Percentiles rank a stretch among this genome's conserved stretches.
Evolutionary conservation across 139 green algal genomes (phyloP).

Genomic region (Dunaliella primolecta): DNA sequence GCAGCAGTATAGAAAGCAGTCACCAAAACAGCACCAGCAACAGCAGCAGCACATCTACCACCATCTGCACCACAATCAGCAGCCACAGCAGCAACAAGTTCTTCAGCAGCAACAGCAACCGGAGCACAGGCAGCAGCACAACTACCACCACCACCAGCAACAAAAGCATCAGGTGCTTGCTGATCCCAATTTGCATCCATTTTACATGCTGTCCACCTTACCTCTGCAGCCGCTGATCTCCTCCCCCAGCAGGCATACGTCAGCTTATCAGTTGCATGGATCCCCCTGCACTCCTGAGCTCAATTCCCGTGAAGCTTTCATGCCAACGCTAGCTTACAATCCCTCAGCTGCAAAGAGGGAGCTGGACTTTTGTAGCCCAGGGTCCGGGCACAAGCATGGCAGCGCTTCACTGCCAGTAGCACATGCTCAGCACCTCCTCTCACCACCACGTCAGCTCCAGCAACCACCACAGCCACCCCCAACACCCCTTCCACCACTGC

Average conservation of each 20-base stretch:
- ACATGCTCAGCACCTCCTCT: too few species aligned
- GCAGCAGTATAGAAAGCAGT: not conserved
- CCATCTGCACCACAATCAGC: not conserved
- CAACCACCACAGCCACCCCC: conserved; percentile 7
- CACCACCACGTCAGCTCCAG: too few species aligned
- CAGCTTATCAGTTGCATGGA: too few species aligned
- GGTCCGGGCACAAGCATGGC: too few species aligned
- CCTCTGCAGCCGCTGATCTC: too few species aligned
- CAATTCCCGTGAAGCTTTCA: not conserved
- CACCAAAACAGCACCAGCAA: not conserved
- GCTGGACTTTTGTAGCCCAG: too few species aligned
- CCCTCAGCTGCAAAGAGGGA: too few species aligned
- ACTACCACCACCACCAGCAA: conserved; percentile 17
- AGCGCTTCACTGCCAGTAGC: too few species aligned
- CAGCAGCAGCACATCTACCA: conserved; percentile 12
- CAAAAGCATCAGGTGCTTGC: not conserved
- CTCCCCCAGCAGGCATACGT: too few species aligned
- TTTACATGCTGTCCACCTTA: too few species aligned
- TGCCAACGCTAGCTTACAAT: conserved; percentile 9
- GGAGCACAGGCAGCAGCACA: conserved; percentile 14
- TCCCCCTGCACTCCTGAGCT: not conserved
- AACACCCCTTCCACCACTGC: conserved; percentile 12
- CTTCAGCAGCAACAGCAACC: conserved; percentile 12
- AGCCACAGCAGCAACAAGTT: conserved; percentile 3
- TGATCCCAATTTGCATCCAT: too few species aligned